phyloP scores from a whole-genome alignment of 495 filamentous ascomycete species.

The Daldinia caldariorum region DNA sequence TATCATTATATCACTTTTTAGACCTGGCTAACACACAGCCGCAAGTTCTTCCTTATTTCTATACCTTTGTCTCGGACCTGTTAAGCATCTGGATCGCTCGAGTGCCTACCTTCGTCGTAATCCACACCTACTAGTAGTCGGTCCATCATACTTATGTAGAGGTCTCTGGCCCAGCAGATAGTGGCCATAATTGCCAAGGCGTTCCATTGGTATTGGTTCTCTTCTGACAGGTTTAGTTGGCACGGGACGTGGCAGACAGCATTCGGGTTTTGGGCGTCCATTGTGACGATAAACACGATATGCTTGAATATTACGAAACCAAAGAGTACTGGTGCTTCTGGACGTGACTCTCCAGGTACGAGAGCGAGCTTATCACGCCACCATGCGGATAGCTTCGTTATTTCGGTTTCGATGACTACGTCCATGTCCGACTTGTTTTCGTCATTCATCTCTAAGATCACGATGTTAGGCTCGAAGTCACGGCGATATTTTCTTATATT shows the following conservation, averaged over 20 bases:
- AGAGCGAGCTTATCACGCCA: constrained; percentile 28
- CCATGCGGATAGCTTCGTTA: constrained; percentile 24
- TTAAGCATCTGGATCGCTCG: constrained; percentile 45
- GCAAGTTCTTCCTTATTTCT: background rate
- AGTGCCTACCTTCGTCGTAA: constrained; percentile 10
- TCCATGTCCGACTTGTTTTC: constrained; percentile 24
- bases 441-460: constrained; percentile 29
- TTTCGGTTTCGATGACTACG: constrained; percentile 30
- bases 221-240: constrained; percentile 44
- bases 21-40: background rate
- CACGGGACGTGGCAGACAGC: constrained; percentile 43
- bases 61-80: background rate
- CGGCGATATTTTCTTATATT: constrained; percentile 22
- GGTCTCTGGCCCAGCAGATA: constrained; percentile 48
- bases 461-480: constrained; percentile 26
- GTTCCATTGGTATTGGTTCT: constrained; percentile 47
- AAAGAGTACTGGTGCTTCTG: constrained; percentile 38
- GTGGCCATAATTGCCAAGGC: constrained; percentile 47
- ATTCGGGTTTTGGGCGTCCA: constrained; percentile 36
- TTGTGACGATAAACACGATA: constrained; percentile 44
- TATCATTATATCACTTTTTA: too few species aligned
- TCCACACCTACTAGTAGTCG: constrained; percentile 10
- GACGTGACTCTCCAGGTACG: constrained; percentile 10
- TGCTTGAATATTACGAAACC: constrained; percentile 47
- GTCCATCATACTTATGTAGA: constrained; percentile 17